phyloP scores from a whole-genome alignment of 495 filamentous ascomycete species.

The Penicillium desertorum region DNA sequence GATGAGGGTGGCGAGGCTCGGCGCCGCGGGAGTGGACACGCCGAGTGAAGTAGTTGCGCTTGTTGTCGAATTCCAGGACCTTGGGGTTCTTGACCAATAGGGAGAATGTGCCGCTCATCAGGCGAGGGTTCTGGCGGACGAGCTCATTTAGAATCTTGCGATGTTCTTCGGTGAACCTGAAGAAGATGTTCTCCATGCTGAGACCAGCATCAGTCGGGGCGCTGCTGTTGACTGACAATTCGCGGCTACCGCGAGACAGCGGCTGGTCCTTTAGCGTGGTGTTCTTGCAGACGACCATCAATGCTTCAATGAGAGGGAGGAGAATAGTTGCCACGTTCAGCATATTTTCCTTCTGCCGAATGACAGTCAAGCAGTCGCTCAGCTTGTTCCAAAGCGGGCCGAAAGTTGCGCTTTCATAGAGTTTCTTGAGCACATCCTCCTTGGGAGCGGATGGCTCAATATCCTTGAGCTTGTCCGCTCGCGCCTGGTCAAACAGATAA shows the following conservation, averaged over 20 bases:
- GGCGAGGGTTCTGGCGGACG: conserved; percentile 90
- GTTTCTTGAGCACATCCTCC: conserved; percentile 76
- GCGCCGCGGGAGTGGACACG: conserved; percentile 76
- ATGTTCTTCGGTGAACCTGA: conserved; percentile 97
- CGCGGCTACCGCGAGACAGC: conserved; percentile 58
- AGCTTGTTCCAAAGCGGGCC: conserved; percentile 87
- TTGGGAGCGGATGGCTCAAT: conserved; percentile 52
- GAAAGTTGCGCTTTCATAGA: conserved; percentile 91
- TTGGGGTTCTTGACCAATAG: conserved; percentile 97
- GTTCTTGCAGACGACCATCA: conserved; percentile 99
- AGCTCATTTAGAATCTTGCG: conserved; percentile 98
- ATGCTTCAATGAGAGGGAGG: conserved; percentile 85
- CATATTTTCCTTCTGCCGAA: conserved; percentile 89
- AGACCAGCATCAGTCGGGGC: conserved; percentile 67
- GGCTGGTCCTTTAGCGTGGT: conserved; percentile 73
- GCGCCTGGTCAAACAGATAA: conserved; percentile 83
- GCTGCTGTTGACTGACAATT: conserved; percentile 72
- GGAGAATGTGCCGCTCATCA: conserved; percentile 98
- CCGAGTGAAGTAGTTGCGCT: conserved; percentile 97
- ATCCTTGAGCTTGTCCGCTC: conserved; percentile 55
- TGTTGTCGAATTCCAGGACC: conserved; percentile 98
- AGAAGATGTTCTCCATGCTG: conserved; percentile 88
- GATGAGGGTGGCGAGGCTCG: conserved; percentile 63
- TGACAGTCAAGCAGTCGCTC: conserved; percentile 85
- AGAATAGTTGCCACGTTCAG: conserved; percentile 95